Evolutionary conservation across 1,284 basidiomycete genomes (phyloP), one percentile per base, ranked within the genome.

Genomic region (Polyporus tsugae): DNA sequence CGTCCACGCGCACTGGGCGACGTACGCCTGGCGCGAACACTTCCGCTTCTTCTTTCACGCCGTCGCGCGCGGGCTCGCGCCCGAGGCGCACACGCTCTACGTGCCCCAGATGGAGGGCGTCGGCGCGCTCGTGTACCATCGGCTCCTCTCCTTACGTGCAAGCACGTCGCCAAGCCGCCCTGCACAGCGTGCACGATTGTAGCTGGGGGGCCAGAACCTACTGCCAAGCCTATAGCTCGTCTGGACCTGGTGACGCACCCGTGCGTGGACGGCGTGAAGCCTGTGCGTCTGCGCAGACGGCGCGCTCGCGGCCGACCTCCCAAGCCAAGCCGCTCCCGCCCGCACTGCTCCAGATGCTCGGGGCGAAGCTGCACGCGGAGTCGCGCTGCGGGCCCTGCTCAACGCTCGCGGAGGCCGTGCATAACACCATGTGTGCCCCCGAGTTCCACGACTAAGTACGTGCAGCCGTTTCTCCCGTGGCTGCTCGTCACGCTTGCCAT

Each of bases 11-110:
- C 29, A 53, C 25, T 33, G 25, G 52, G 29, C 25, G 52, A 15
- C 6, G 52, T 53, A 53, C 29, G 52, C 52, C 1, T 4, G 29
- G 13, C 29, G 29, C 5, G 25, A 33, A 4, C 52, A 29, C 29
- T 19, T 53, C 52, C 52, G 29, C 25, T 53, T 53, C 52, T 53
- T 29, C 52, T 53, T 53, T 29, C 29, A 53, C 52, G 52, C 52
- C 25, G 15, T 53, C 52, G 52, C 52, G 29, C 29, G 52, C 13
- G 52, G 52, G 13, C 52, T 53, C 52, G 52, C 25, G 29, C 29
- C 15, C 15, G 25, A 53, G 29, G 52, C 52, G 52, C 52, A 33
- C 52, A 15, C 29, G 29, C 52, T 53, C 29, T 53, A 53, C 52
- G 52, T 53, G 52, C 52, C 52, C 25, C 29, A 53, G 52, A 33